Conservation (phyloP, 768 basidiomycete species). For the Leucocoprinus leucothites region DNA sequence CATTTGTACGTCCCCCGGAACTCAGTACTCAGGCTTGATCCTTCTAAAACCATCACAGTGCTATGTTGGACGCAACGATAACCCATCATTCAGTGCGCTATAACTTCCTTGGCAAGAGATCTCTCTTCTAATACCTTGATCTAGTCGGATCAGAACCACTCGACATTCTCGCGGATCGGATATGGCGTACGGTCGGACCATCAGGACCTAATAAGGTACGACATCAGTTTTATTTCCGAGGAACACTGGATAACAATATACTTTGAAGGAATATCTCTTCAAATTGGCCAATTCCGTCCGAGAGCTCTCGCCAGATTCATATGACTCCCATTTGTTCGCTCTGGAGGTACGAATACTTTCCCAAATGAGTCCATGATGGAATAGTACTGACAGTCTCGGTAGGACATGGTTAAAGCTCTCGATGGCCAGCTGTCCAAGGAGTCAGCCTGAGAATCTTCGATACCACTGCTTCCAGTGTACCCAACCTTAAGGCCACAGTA, state of each 20-base stretch:
- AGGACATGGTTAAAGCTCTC: slow-evolving; percentile 5
- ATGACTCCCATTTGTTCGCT: slow-evolving; percentile 73
- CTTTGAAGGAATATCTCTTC: slow-evolving; percentile 92
- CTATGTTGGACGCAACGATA: slow-evolving; percentile 84
- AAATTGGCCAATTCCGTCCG: slow-evolving; percentile 70
- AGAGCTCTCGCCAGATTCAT: slow-evolving; percentile 68
- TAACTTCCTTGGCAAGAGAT: background rate
- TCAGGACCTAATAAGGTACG: slow-evolving; percentile 84
- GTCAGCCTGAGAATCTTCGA: no score
- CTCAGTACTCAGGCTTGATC: background rate
- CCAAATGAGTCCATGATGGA: no score
- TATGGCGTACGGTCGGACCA: slow-evolving; percentile 77
- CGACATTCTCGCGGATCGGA: slow-evolving; percentile 60
- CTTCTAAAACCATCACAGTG: slow-evolving; percentile 42
- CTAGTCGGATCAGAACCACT: slow-evolving; percentile 83
- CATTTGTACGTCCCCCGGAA: slow-evolving; percentile 38
- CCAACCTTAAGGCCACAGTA: no score
- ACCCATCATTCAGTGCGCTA: slow-evolving; percentile 80
- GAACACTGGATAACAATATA: no score
- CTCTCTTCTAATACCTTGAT: background rate
- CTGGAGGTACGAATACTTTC: slow-evolving; percentile 56
- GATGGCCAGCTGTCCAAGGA: no score
- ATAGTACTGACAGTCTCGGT: background rate
- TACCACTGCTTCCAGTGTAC: no score
- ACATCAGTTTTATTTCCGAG: no score